phyloP scores from a whole-genome alignment of 1,284 basidiomycete genomes.

The Ganoderma lucidum region DNA sequence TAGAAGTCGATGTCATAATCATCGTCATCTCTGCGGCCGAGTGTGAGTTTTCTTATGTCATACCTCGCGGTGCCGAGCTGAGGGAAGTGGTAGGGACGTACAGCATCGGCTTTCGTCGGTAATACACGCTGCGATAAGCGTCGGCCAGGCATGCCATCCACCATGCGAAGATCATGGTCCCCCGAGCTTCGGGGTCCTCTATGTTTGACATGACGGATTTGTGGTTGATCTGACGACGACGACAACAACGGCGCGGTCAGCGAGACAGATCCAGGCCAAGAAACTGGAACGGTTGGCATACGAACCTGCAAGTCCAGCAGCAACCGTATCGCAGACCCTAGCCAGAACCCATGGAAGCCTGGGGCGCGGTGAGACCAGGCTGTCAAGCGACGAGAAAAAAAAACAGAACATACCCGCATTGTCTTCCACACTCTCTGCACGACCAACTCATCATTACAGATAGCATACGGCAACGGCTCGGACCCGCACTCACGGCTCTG shows the following conservation, averaged over 20 bases:
- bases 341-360: constrained; percentile 87
- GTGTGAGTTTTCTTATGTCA: neutral
- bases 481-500: constrained; percentile 74
- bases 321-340: constrained; percentile 78
- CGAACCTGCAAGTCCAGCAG: constrained; percentile 77
- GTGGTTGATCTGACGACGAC: constrained; percentile 71
- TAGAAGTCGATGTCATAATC: constrained; percentile 84
- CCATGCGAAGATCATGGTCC: constrained; percentile 89
- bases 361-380: constrained; percentile 10
- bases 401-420: constrained; percentile 56
- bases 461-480: constrained; percentile 2
- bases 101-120: constrained; percentile 68
- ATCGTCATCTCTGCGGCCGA: constrained; percentile 56
- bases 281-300: neutral
- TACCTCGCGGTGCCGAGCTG: constrained; percentile 16
- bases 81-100: constrained; percentile 51
- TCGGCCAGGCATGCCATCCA: constrained; percentile 72
- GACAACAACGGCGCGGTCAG: constrained; percentile 19
- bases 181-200: constrained; percentile 72
- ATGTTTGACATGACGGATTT: constrained; percentile 77
- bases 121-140: constrained; percentile 65
- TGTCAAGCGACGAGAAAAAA: neutral
- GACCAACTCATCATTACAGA: constrained; percentile 24
- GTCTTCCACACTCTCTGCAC: constrained; percentile 71
- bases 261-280: constrained; percentile 15